Percentiles rank a stretch among this genome's conserved stretches.
Conservation (phyloP, 352 stramenopile species). For the Phytophthora cactorum region DNA sequence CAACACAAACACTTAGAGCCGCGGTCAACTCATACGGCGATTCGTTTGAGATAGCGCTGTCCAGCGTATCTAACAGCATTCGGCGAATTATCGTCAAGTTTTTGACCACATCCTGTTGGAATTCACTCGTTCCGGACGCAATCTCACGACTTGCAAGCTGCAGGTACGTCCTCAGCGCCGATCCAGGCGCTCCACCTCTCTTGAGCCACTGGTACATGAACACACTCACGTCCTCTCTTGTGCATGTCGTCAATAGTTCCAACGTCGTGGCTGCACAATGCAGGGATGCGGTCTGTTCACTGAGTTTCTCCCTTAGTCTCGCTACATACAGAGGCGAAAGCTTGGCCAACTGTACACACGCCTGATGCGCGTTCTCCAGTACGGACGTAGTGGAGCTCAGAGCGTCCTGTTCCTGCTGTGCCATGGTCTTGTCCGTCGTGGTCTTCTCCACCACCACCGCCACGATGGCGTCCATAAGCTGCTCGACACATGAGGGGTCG, state of each 20-base stretch:
- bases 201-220: constrained; percentile 60
- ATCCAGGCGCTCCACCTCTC: constrained; percentile 23
- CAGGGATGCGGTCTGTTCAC: constrained; percentile 32
- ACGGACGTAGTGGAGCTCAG: constrained; percentile 9
- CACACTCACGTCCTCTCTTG: constrained; percentile 33
- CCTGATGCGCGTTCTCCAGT: constrained; percentile 24
- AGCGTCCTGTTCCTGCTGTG: constrained; percentile 42
- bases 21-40: constrained; percentile 37
- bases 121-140: constrained; percentile 6
- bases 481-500: constrained; percentile 46
- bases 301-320: constrained; percentile 41
- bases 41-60: constrained; percentile 17
- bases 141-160: constrained; percentile 26
- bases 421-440: constrained; percentile 24
- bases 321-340: constrained; percentile 49
- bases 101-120: constrained; percentile 26
- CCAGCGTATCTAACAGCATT: constrained; percentile 34
- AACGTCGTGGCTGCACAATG: constrained; percentile 33
- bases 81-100: constrained; percentile 26
- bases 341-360: constrained; percentile 41
- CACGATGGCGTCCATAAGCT: constrained; percentile 51
- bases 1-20: constrained; percentile 53
- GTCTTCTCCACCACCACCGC: constrained; percentile 29
- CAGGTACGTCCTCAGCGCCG: constrained; percentile 32
- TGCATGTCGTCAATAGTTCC: constrained; percentile 23